Evolutionary conservation across 139 green algal species (phyloP).

Genomic region (Chlamydomonas schloesseri): DNA sequence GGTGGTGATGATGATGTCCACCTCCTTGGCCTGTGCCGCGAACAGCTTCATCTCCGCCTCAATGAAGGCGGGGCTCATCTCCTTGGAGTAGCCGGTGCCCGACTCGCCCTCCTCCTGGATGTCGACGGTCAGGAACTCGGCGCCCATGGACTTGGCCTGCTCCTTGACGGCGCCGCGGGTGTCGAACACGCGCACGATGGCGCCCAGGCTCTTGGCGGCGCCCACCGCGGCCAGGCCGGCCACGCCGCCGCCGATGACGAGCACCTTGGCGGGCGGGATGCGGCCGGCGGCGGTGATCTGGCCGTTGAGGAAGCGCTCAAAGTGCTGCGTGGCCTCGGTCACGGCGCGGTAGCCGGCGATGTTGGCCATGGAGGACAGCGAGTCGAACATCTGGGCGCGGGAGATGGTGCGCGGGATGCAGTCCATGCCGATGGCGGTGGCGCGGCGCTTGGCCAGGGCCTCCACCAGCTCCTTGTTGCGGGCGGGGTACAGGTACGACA

Average conservation of each 20-base stretch:
- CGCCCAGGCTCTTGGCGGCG: conserved; percentile 83
- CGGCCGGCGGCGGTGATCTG: conserved; percentile 93
- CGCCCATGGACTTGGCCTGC: conserved; percentile 85
- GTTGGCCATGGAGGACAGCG: conserved; percentile 88
- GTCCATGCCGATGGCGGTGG: conserved; percentile 90
- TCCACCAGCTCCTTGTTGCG: conserved; percentile 86
- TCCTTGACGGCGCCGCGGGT: conserved; percentile 78
- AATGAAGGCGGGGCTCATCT: conserved; percentile 89
- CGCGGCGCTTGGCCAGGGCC: conserved; percentile 65
- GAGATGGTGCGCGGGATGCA: conserved; percentile 87
- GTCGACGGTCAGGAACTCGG: conserved; percentile 89
- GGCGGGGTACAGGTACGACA: conserved; percentile 85
- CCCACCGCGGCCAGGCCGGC: conserved; percentile 83
- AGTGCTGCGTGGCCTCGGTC: conserved; percentile 83
- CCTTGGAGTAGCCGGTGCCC: conserved; percentile 85
- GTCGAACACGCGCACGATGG: conserved; percentile 90
- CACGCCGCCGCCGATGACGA: conserved; percentile 69
- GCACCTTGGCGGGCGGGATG: conserved; percentile 80
- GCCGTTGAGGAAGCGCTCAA: conserved; percentile 88
- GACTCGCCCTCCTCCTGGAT: conserved; percentile 85
- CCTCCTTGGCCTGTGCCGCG: conserved; percentile 79
- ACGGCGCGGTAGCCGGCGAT: conserved; percentile 88
- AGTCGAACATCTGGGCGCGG: conserved; percentile 89
- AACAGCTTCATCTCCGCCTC: conserved; percentile 77
- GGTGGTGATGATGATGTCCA: conserved; percentile 95